Base-by-base conservation (phyloP, 768 basidiomycete genomes). In the Gloeopeniophorella convolvens region DNA sequence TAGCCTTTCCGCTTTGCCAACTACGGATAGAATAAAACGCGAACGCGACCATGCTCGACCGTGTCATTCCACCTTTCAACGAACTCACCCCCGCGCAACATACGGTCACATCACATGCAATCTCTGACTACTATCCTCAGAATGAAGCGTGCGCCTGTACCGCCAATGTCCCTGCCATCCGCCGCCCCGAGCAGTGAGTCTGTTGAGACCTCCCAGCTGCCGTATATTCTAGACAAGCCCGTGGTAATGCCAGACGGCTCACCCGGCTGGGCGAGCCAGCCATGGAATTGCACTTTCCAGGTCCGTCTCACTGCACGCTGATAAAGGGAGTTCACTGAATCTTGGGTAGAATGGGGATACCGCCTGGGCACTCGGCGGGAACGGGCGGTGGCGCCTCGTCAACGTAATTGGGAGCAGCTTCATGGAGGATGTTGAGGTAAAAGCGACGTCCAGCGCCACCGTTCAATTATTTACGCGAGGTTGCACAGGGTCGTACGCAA, bases 371-470 rank as follows among this genome's bases (percentile, higher is more conserved):
- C 31, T 32, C 7, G 52, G 52, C 5, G 24, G 30, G 33, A 54
- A 54, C 23, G 30, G 42, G 32, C 41, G 41, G 24, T 54, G 52
- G 52, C 52, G 52, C 15, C 46, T 54, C 35, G 52, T 54, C 30
- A 39, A 16, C 2, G 42, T 54, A 7, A 16, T 54, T 5, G 52
- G 52, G 5, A 36, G 44, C 16, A 31, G 46, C 5, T 54, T 54
- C 36, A 12, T 43, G 7, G 52, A 54, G 4, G 36, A 48, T 3
- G 44, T 54, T 16, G 52, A 54, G 28, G 47, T 54, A n/a, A 24
- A 36, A 5, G 5, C 9, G 20, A 30, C 11, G 7, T n/a, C 13
- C 6, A 24, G 3, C 13, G 5, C 12, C 2, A 3, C 0, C 1
- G 13, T 44, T 27, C 24, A 12, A 13, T 18, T 8, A 11, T 10